Evolutionary conservation across 2,329 filamentous ascomycete genomes (phyloP).

Genomic region (Pseudogymnoascus sp.): DNA sequence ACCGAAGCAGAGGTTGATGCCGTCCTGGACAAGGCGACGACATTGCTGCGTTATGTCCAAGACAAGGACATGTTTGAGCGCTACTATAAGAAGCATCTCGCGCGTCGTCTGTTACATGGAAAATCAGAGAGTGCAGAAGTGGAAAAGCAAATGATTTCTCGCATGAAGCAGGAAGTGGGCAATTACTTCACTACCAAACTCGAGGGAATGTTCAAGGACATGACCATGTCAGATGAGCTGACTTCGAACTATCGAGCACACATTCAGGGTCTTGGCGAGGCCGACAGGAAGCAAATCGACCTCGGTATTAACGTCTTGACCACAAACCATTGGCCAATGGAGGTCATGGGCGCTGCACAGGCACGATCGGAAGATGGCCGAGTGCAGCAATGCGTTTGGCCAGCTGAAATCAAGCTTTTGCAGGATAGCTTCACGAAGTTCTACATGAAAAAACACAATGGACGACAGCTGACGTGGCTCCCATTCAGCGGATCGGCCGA

Average conservation of each 20-base stretch:
- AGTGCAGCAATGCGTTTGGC: slow-evolving; percentile 58
- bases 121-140: slow-evolving; percentile 87
- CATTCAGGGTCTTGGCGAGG: slow-evolving; percentile 45
- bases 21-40: slow-evolving; percentile 82
- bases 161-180: slow-evolving; percentile 95
- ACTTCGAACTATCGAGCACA: slow-evolving; percentile 69
- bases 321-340: slow-evolving; percentile 89
- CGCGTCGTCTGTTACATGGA: slow-evolving; percentile 75
- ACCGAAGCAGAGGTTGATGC: slow-evolving; percentile 79
- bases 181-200: slow-evolving; percentile 90
- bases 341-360: slow-evolving; percentile 62
- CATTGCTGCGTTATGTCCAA: slow-evolving; percentile 75
- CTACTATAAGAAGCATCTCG: slow-evolving; percentile 97
- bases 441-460: slow-evolving; percentile 81
- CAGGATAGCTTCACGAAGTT: slow-evolving; percentile 82
- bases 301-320: slow-evolving; percentile 80
- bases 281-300: slow-evolving; percentile 59
- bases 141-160: slow-evolving; percentile 89
- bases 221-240: slow-evolving; percentile 79
- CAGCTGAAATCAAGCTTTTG: slow-evolving; percentile 62
- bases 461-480: slow-evolving; percentile 80
- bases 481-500: slow-evolving; percentile 70
- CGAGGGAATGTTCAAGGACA: slow-evolving; percentile 97
- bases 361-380: slow-evolving; percentile 42
- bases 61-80: slow-evolving; percentile 94